Percentiles rank a stretch among this genome's conserved stretches.
These are phyloP conservation scores for Sclerotinia sclerotiorum DNA, from an alignment of 2,329 filamentous ascomycete species.

Conservation along the genomic window DNA sequence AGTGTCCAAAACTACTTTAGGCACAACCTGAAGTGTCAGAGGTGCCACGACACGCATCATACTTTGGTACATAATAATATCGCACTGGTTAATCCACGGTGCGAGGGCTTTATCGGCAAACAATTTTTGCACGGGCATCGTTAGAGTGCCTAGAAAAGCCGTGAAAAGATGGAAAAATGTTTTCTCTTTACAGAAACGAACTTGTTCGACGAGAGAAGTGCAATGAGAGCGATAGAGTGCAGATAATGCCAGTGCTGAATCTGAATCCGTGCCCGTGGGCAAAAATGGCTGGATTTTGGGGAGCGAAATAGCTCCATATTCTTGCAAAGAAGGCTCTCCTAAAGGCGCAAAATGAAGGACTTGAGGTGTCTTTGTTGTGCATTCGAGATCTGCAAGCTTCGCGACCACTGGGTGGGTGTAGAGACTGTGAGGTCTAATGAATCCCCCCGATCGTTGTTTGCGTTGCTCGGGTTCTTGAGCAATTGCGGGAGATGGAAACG, in stretches of 20 bases:
- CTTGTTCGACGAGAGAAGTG: slow-evolving; percentile 91
- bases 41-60: slow-evolving; percentile 91
- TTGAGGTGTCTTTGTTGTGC: slow-evolving; percentile 57
- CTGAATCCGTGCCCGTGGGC: slow-evolving; percentile 76
- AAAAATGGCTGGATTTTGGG: slow-evolving; percentile 84
- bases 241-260: slow-evolving; percentile 80
- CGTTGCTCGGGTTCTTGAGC: slow-evolving; percentile 40
- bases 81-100: slow-evolving; percentile 92
- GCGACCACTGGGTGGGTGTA: slow-evolving; percentile 60
- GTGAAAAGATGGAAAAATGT: slow-evolving; percentile 94
- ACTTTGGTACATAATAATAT: slow-evolving; percentile 93
- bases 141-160: slow-evolving; percentile 93
- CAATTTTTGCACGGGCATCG: slow-evolving; percentile 92
- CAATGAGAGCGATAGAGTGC: slow-evolving; percentile 93
- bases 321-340: slow-evolving; percentile 55
- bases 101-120: slow-evolving; percentile 79
- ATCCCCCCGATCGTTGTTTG: slow-evolving; percentile 36
- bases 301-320: slow-evolving; percentile 72
- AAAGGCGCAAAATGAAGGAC: slow-evolving; percentile 61
- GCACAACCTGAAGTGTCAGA: slow-evolving; percentile 88
- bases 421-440: slow-evolving; percentile 49
- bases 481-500: slow-evolving; percentile 45
- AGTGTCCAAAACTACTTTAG: slow-evolving; percentile 81
- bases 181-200: slow-evolving; percentile 95
- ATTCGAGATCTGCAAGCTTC: slow-evolving; percentile 58